phyloP scores from a whole-genome alignment of 495 filamentous ascomycete genomes.

The Amniculicola lignicola region DNA sequence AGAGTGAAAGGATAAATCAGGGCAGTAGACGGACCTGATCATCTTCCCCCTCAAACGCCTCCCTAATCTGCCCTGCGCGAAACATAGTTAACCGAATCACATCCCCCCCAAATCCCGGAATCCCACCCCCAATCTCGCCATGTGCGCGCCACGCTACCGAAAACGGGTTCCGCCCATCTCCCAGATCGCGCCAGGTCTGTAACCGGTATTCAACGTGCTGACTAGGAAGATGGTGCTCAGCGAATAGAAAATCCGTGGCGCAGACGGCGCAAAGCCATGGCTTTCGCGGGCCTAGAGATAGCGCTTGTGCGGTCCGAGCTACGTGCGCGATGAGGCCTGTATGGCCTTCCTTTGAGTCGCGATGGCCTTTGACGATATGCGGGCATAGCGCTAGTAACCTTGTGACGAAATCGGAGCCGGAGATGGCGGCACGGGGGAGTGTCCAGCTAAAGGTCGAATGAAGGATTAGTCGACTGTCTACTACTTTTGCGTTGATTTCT shows the following conservation, averaged over 20 bases:
- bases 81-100: constrained; percentile 1
- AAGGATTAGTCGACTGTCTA: constrained; percentile 7
- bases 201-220: neutral
- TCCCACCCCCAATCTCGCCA: constrained; percentile 11
- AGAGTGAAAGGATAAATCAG: no score
- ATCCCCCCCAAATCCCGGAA: constrained; percentile 3
- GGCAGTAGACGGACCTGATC: no score
- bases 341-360: constrained; percentile 11
- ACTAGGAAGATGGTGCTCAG: neutral
- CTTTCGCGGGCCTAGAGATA: neutral
- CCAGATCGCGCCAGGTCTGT: constrained; percentile 21
- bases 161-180: constrained; percentile 17
- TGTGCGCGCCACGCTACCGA: constrained; percentile 22
- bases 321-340: neutral
- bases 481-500: constrained; percentile 8
- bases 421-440: neutral
- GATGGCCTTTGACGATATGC: constrained; percentile 24
- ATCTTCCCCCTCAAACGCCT: constrained; percentile 10
- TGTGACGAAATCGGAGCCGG: neutral
- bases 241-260: constrained; percentile 17
- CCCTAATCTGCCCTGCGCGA: constrained; percentile 13
- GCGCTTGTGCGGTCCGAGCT: neutral
- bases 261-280: constrained; percentile 12
- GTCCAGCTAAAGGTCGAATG: constrained; percentile 4
- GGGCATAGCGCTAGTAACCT: constrained; percentile 3